Evolutionary conservation across 352 stramenopile species (phyloP), one percentile per base, ranked within the genome.

Genomic region (Phytophthora constricta): DNA sequence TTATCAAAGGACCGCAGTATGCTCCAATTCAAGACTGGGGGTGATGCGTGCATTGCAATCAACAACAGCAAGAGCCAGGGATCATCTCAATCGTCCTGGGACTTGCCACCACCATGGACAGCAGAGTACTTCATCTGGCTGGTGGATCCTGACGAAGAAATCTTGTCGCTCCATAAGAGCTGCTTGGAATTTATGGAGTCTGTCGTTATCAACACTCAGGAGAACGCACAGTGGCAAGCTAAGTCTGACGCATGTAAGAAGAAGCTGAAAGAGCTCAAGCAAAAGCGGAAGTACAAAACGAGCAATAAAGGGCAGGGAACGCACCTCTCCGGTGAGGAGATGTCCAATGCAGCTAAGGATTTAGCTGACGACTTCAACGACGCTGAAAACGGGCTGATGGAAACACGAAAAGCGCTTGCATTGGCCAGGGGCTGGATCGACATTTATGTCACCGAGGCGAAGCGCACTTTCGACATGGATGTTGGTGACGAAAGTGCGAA

Each of bases 91-190:
- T 41, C 23, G 19, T 57, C 19, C 28, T 25, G 26, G 11, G 83
- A 93, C 54, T 50, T 89, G 28, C 41, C 80, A 14, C 86, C 83
- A 8, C 86, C 86, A 0, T 92, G 86, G 86, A 90, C 84, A 13
- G 70, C 86, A 19, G 86, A 93, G 53, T 88, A 77, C 51, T 93
- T 80, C 46, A 28, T 92, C 2, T 89, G 82, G 82, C 62, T 90
- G 43, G 70, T 77, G 4, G 72, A 86, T 11, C 72, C 70, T 4
- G 25, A 74, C 3, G 73, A 89, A 16, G 84, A 92, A 53, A 72
- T 92, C 10, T 22, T 89, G 58, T 77, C 72, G 5, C 62, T 92
- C 11, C 54, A 86, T n/a, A 51, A 45, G 16, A 58, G 51, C 13
- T 80, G 79, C n/a, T 20, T 92, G 25, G 55, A 63, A 14, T 60